Percentiles rank a stretch among this genome's conserved stretches.
Evolutionary conservation across 352 stramenopile species (phyloP).

Genomic region (Saprolegnia diclina): DNA sequence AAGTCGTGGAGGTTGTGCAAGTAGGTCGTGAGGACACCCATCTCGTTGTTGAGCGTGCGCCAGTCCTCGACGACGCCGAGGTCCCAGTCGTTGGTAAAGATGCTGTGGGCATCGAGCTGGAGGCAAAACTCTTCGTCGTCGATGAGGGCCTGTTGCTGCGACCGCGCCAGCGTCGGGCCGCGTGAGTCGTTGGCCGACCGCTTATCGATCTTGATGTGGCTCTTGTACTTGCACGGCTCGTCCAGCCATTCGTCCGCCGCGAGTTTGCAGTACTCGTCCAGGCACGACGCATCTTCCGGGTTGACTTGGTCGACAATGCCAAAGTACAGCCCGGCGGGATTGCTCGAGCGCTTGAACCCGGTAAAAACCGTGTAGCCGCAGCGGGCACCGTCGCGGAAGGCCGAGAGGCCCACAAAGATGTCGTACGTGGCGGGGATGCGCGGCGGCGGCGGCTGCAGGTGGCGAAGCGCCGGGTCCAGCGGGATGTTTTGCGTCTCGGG

Average conservation of each 20-base stretch:
- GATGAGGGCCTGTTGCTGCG: conserved; percentile 22
- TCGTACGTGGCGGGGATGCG: conserved; percentile 6
- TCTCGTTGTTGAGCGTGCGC: conserved; percentile 25
- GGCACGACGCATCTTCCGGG: conserved; percentile 3
- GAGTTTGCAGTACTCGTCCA: conserved; percentile 28
- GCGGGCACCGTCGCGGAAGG: conserved; percentile 16
- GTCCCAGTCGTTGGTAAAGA: conserved; percentile 27
- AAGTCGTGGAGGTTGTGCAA: conserved; percentile 24
- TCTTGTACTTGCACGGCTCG: conserved; percentile 21
- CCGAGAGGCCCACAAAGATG: conserved; percentile 24
- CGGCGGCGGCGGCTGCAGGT: conserved; percentile 38
- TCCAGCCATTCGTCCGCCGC: conserved; percentile 18
- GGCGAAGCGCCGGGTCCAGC: conserved; percentile 31
- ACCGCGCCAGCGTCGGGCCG: conserved; percentile 21
- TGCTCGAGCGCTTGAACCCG: conserved; percentile 16
- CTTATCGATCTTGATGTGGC: conserved; percentile 10
- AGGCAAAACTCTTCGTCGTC: conserved; percentile 24
- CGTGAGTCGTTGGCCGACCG: conserved; percentile 19
- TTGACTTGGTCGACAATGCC: conserved; percentile 27
- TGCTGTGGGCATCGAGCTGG: conserved; percentile 23
- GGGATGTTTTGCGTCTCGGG: conserved; percentile 74
- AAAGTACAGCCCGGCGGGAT: conserved; percentile 22
- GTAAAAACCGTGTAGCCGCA: conserved; percentile 25
- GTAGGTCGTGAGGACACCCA: conserved; percentile 26
- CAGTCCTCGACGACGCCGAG: conserved; percentile 19